Percentiles rank a stretch among this genome's conserved stretches.
phyloP scores from a whole-genome alignment of 139 green algal genomes.

The Penium margaritaceum region DNA sequence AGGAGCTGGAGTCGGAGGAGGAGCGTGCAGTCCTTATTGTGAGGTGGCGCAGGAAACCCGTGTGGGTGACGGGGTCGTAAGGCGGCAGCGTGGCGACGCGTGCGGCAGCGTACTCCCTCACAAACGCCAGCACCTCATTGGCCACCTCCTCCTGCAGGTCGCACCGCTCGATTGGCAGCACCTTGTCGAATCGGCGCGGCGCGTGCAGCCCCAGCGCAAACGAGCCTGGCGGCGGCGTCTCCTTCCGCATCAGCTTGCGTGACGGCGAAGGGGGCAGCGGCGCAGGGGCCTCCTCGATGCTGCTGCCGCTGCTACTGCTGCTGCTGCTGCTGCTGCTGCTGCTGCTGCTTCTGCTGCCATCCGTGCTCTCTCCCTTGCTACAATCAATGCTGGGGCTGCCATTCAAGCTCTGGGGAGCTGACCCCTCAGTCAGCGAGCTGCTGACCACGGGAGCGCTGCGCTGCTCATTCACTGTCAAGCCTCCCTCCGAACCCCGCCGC shows the following conservation, averaged over 20 bases:
- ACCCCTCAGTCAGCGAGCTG: too few species aligned
- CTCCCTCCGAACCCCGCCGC: too few species aligned
- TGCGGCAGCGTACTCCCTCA: conserved; percentile 1
- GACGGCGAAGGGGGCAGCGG: not conserved
- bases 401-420: too few species aligned
- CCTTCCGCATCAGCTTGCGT: not conserved
- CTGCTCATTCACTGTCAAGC: too few species aligned
- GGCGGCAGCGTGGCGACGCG: conserved; percentile 4
- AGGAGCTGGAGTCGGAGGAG: too few species aligned
- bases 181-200: conserved; percentile 35
- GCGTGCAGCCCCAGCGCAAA: conserved; percentile 48
- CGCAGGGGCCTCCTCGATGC: not conserved
- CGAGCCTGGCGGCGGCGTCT: not conserved
- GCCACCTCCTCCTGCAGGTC: conserved; percentile 35
- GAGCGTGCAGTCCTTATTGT: too few species aligned
- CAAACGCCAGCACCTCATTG: conserved; percentile 17
- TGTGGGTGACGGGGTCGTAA: conserved; percentile 42
- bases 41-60: conserved; percentile 50
- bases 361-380: too few species aligned
- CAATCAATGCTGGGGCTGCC: not conserved
- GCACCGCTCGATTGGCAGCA: conserved; percentile 27
- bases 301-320: conserved; percentile 1
- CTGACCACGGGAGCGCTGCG: too few species aligned
- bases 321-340: not conserved
- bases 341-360: not conserved